phyloP scores from a whole-genome alignment of 1,284 basidiomycete genomes.

The Naganishia liquefaciens region DNA sequence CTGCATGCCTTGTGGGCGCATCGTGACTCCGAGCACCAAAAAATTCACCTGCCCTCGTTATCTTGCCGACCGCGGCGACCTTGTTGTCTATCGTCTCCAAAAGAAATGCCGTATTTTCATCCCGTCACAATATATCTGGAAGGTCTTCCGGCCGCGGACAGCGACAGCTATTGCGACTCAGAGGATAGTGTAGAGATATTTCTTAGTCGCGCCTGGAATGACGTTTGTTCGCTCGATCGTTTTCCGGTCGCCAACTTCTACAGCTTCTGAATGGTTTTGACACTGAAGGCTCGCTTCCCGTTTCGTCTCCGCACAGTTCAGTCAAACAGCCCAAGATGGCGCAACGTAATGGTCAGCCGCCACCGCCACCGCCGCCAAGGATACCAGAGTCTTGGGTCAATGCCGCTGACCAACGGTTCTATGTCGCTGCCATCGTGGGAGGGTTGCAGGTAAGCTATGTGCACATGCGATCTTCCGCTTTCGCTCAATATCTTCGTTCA shows the following conservation, averaged over 20 bases:
- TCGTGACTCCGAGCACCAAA: too few relatives aligned
- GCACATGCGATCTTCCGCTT: not conserved
- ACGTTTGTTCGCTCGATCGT: not conserved
- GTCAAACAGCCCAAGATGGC: not conserved
- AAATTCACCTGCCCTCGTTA: too few relatives aligned
- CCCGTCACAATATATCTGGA: too few relatives aligned
- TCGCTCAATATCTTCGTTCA: not conserved
- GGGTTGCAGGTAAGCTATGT: conserved; percentile 44
- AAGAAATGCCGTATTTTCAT: too few relatives aligned
- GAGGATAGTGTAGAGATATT: not conserved
- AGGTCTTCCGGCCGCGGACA: not conserved
- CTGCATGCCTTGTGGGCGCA: too few relatives aligned
- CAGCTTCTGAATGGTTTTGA: not conserved
- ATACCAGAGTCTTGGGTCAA: conserved; percentile 47
- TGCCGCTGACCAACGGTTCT: conserved; percentile 47
- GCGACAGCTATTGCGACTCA: not conserved
- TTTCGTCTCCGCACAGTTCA: not conserved
- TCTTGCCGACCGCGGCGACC: too few relatives aligned
- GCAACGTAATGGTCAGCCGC: conserved; percentile 2
- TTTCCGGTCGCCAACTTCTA: not conserved
- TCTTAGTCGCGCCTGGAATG: not conserved
- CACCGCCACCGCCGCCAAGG: conserved; percentile 41
- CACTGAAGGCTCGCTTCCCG: not conserved
- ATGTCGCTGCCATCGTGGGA: conserved; percentile 45
- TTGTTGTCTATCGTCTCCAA: too few relatives aligned